Base-by-base conservation (phyloP, 176 grass and related monocot genomes). In the Zea mays region DNA sequence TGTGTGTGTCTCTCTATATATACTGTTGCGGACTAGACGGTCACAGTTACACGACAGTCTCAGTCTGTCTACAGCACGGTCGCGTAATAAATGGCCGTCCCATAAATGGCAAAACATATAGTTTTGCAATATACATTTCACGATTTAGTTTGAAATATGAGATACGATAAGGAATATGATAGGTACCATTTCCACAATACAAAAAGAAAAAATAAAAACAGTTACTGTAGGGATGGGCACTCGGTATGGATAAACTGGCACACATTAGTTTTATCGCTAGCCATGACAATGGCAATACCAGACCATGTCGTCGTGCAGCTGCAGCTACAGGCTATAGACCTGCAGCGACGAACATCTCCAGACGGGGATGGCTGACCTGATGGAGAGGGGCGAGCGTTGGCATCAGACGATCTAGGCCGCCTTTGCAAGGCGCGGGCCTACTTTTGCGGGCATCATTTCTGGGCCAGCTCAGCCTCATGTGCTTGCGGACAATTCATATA, bases 381-480 rank as follows among this genome's bases (percentile, higher is more conserved):
- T 27, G 27, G 27, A 27, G 27, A 27, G 27, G 27, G 27, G 27
- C 1, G 1, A 27, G 27, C 1, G 27, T 45, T 2, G 79, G 48
- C 34, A 33, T 1, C 77, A 51, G 61, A 48, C 35, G 57, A 15
- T 65, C 2, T 7, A 8, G 45, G 75, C 36, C 27, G 45, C 3
- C 34, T 27, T 57, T 37, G 15, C 5, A 62, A 10, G 27, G 40
- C 47, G 41, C n/a, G 40, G 13, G 69, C 58, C 69, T 73, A 55
- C 79, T 65, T 82, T 73, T 82, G 59, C 58, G 43, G 60, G 80
- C 60, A 45, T 66, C 70, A 36, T 64, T 82, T 43, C 42, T 44
- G 47, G 46, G 52, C 80, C 80, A 82, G 80, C 80, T 82, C 69
- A 36, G n/a, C 60, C 14, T 51, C 81, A 75, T 45, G 49, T 83